Evolutionary conservation across 1,139 yeast genomes (phyloP), one percentile per base, ranked within the genome.

Genomic region (Kodamaea alishanica): DNA sequence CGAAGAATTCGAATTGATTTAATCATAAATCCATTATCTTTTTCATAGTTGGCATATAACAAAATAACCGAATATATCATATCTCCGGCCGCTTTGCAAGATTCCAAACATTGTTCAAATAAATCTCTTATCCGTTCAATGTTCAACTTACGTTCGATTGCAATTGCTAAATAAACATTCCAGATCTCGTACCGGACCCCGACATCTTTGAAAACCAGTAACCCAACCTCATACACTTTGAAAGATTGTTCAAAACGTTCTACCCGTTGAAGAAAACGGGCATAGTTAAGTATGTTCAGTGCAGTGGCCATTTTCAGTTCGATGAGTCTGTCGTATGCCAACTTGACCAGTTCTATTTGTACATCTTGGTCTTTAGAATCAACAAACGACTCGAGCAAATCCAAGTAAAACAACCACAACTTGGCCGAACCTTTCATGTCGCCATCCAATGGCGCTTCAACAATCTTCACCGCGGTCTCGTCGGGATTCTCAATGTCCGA

Each of bases 361-460:
- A 51, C 50, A 5, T 38, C 32, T n/a, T 49, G 49, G 2, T 41
- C 43, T 8, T 45, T 43, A 5, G 40, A 47, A 28, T 77, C 75
- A 5, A 77, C 73, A 32, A 75, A 65, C 20, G 86, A 75, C 57
- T 86, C 95, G 15, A 84, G 69, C 24, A 87, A 58, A 52, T 88
- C 96, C 27, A 88, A 60, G 54, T 85, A 87, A 46, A 79, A 78
- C 6, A 77, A 63, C 96, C 96, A 89, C 4, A 88, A 59, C 42
- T 75, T 76, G 37, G 67, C 11, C 34, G 36, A n/a, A 24, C 31
- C 30, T 8, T 28, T 26, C 24, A 26, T 28, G 4, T 38, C 37
- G 20, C 32, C 39, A 29, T 22, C 30, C 12, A 51, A 51, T 5
- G 84, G 62, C 0, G 85, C 81, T 6, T 74, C 73, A 34, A 85